These are phyloP conservation scores for Cantharellus cinnabarinus DNA, from an alignment of 768 basidiomycete genomes.

Conservation along the genomic window DNA sequence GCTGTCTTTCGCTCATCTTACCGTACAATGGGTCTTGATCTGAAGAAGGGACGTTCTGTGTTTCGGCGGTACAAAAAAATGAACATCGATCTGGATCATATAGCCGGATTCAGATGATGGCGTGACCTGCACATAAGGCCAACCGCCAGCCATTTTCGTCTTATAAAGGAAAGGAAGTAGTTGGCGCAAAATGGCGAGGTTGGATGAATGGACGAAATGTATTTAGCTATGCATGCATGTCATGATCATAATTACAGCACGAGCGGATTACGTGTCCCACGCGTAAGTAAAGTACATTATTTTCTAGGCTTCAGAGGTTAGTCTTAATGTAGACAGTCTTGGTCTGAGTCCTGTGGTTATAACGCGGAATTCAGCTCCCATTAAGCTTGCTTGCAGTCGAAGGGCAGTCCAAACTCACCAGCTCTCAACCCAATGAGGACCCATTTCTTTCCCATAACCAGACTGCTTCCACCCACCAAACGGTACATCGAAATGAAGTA, in stretches of 20 bases:
- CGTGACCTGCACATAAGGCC: neutral
- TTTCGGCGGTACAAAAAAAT: too few relatives aligned
- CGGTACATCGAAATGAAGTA: constrained; percentile 3
- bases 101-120: too few relatives aligned
- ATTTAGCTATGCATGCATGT: neutral
- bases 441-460: constrained; percentile 2
- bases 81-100: too few relatives aligned
- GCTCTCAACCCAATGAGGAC: neutral
- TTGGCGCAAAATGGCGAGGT: neutral
- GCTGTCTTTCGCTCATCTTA: too few relatives aligned
- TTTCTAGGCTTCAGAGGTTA: neutral
- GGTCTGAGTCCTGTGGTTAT: neutral
- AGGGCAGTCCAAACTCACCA: neutral
- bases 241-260: neutral
- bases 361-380: neutral
- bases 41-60: too few relatives aligned
- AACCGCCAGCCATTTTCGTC: neutral
- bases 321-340: neutral
- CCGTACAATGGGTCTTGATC: too few relatives aligned
- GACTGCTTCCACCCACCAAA: constrained; percentile 5
- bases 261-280: neutral
- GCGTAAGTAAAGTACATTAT: neutral
- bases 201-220: neutral
- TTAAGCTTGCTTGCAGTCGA: neutral
- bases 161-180: neutral